Conservation (phyloP, 2,329 filamentous ascomycete genomes). For the Coniochaeta sp. region DNA sequence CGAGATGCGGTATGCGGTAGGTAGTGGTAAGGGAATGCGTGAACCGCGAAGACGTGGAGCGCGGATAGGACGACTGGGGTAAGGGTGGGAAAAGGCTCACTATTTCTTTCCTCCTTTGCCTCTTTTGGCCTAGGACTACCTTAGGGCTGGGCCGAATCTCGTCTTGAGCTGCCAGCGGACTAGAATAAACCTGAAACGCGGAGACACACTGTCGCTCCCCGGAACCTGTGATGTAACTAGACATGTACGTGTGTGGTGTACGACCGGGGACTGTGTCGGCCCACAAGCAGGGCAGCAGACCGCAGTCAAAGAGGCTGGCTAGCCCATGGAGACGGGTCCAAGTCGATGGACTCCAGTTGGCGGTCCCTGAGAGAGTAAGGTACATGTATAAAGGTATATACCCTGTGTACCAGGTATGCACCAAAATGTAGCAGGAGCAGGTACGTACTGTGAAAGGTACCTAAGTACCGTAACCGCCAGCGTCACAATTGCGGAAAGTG, state of each 20-base stretch:
- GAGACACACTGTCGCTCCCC: constrained; percentile 10
- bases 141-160: constrained; percentile 12
- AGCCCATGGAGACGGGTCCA: no score
- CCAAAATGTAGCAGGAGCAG: no score
- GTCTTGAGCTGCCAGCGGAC: constrained; percentile 10
- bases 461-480: not conserved
- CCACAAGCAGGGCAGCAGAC: not conserved
- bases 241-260: no score
- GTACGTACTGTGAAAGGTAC: no score
- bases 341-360: no score
- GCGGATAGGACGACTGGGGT: constrained; percentile 2
- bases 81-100: no score
- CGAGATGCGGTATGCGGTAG: not conserved
- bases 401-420: no score
- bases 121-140: not conserved
- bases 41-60: not conserved
- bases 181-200: constrained; percentile 22
- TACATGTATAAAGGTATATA: no score
- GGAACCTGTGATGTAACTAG: not conserved
- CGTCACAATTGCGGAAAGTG: not conserved
- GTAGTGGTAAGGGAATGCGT: not conserved
- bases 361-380: no score
- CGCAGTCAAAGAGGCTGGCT: not conserved
- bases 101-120: not conserved
- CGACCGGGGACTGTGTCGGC: not conserved